Conservation (phyloP, 2,329 filamentous ascomycete species). For the Dothideomycetes sp. region DNA sequence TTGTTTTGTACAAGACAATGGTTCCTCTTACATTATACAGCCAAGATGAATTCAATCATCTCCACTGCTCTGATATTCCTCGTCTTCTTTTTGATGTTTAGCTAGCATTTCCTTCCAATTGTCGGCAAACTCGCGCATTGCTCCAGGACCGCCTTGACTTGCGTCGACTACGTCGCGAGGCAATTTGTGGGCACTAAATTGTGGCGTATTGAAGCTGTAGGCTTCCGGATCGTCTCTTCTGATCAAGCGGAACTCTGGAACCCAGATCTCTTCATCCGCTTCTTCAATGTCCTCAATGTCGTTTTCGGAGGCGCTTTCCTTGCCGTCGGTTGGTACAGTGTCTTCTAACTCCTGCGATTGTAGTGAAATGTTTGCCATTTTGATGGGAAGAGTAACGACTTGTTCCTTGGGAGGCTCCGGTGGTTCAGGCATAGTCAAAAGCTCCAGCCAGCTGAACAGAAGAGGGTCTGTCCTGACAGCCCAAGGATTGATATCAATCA, state of each 20-base stretch:
- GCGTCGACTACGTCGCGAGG: constrained; percentile 83
- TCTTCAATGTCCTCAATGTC: constrained; percentile 37
- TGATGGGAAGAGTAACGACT: constrained; percentile 13
- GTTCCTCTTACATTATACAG: no score
- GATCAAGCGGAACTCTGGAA: constrained; percentile 72
- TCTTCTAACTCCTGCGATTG: neutral
- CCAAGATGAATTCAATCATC: constrained; percentile 20
- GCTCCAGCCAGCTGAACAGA: constrained; percentile 81
- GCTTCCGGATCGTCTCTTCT: constrained; percentile 79
- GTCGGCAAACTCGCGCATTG: constrained; percentile 58
- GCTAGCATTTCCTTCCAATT: constrained; percentile 41
- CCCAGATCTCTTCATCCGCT: constrained; percentile 46
- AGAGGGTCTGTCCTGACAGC: constrained; percentile 79
- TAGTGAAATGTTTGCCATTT: neutral
- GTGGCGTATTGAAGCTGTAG: constrained; percentile 72
- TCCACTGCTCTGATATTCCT: constrained; percentile 26
- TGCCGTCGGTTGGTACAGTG: neutral
- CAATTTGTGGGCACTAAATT: constrained; percentile 92
- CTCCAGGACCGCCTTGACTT: constrained; percentile 52
- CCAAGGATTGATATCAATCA: constrained; percentile 96
- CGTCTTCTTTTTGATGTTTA: constrained; percentile 30
- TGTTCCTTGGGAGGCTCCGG: constrained; percentile 21
- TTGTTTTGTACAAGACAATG: neutral
- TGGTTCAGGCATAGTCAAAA: constrained; percentile 62
- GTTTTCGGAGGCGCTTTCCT: neutral